phyloP scores from a whole-genome alignment of 805 yeast genomes.

The Candida hispaniensis region DNA sequence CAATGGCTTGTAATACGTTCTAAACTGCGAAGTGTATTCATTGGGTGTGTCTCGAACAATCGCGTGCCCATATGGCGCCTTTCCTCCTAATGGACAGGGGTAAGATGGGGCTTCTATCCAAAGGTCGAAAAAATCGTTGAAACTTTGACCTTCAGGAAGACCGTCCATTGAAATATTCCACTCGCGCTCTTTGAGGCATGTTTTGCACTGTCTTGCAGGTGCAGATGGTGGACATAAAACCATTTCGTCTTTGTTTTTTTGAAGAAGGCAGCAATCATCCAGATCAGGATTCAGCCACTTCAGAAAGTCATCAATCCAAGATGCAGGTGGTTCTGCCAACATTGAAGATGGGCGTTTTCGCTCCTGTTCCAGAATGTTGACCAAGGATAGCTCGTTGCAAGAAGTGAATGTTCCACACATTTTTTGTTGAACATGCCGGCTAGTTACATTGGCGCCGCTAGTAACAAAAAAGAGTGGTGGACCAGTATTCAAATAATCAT shows the following conservation, averaged over 20 bases:
- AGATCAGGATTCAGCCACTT: conserved; percentile 78
- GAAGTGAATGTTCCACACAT: conserved; percentile 82
- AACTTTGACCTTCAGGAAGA: conserved; percentile 65
- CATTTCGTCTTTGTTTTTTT: conserved; percentile 37
- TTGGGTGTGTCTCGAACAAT: conserved; percentile 36
- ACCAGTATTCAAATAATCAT: conserved; percentile 66
- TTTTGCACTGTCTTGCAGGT: conserved; percentile 59
- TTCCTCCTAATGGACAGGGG: conserved; percentile 91
- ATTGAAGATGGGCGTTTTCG: conserved; percentile 58
- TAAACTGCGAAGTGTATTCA: conserved; percentile 53
- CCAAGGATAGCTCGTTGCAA: conserved; percentile 67
- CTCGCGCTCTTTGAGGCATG: conserved; percentile 53
- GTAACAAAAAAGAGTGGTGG: conserved; percentile 87
- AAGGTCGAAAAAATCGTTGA: conserved; percentile 57
- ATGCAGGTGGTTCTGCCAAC: conserved; percentile 71
- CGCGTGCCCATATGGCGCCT: conserved; percentile 72
- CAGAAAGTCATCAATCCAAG: conserved; percentile 88
- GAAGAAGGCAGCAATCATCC: conserved; percentile 73
- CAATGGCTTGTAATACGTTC: conserved; percentile 71
- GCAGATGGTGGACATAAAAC: conserved; percentile 59
- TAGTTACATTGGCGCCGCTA: conserved; percentile 53
- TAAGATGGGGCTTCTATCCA: conserved; percentile 84
- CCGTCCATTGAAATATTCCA: conserved; percentile 73
- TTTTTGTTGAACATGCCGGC: conserved; percentile 51
- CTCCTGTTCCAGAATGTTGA: conserved; percentile 78